Evolutionary conservation across 768 basidiomycete species (phyloP).

Genomic region (Termitomyces sp.): DNA sequence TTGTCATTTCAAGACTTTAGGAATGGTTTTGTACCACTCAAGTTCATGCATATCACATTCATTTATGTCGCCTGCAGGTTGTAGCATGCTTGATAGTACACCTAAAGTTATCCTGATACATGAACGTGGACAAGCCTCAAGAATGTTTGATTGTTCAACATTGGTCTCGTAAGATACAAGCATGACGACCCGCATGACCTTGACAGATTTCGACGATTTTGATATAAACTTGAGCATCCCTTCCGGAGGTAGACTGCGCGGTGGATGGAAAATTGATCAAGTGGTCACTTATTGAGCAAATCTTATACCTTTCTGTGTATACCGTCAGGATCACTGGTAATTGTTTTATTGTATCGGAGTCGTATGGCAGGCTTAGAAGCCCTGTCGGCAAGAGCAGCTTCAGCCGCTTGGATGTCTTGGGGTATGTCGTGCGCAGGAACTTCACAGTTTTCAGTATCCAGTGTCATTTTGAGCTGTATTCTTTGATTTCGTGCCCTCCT

Average conservation of each 20-base stretch:
- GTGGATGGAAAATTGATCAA: background rate
- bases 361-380: conserved; percentile 56
- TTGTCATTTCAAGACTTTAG: background rate
- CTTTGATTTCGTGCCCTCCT: conserved; percentile 95
- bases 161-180: too few relatives aligned
- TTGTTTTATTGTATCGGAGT: too few relatives aligned
- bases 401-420: conserved; percentile 52
- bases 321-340: background rate
- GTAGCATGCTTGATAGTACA: background rate
- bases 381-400: conserved; percentile 45
- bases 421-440: conserved; percentile 80
- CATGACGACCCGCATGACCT: conserved; percentile 9
- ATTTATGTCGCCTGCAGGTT: background rate
- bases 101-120: background rate
- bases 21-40: conserved; percentile 1
- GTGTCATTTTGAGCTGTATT: conserved; percentile 71
- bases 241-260: background rate
- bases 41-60: background rate
- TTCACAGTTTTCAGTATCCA: conserved; percentile 92
- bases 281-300: background rate
- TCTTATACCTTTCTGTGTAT: background rate
- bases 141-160: background rate
- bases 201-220: conserved; percentile 15
- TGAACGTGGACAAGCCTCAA: background rate
- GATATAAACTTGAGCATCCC: conserved; percentile 4